Percentiles rank a stretch among this genome's conserved stretches.
Conservation (phyloP, 1,284 basidiomycete genomes). For the Prillingera fragicola region DNA sequence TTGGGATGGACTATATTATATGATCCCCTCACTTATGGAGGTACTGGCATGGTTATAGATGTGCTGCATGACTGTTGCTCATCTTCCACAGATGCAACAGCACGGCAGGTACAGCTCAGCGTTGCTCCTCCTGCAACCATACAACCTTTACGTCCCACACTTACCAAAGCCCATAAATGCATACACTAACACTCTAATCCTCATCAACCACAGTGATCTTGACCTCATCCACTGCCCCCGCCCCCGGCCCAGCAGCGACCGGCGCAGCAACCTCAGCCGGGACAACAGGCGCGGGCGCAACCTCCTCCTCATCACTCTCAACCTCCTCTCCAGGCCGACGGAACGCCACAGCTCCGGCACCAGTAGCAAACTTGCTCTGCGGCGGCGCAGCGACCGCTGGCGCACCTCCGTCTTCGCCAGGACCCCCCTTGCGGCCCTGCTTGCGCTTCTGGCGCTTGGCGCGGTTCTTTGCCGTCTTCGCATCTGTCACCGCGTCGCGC, state of each 20-base stretch:
- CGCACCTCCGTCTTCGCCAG: not conserved
- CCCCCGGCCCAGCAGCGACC: conserved; percentile 1
- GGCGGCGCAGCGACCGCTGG: not conserved
- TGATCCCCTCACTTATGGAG: too few species aligned
- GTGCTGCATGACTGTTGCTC: too few species aligned
- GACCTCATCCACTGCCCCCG: conserved; percentile 19
- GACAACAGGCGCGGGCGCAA: not conserved
- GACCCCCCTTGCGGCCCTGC: conserved; percentile 53
- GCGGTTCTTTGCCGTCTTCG: conserved; percentile 87
- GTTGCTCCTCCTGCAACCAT: too few species aligned
- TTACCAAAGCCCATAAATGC: too few species aligned
- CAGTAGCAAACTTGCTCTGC: conserved; percentile 38
- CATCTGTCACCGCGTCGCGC: conserved; percentile 62
- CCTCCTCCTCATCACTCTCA: conserved; percentile 18
- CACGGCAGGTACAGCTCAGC: too few species aligned
- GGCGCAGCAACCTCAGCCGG: not conserved
- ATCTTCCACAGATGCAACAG: too few species aligned
- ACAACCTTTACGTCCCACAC: too few species aligned
- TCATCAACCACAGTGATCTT: conserved; percentile 45
- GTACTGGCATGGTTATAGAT: too few species aligned
- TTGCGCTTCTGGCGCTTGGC: conserved; percentile 88
- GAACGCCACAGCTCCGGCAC: conserved; percentile 30
- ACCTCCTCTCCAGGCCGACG: conserved; percentile 32
- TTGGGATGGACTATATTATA: too few species aligned
- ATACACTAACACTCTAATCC: too few species aligned